These are phyloP conservation scores for Solanum gandarillasii DNA, from an alignment of 257 asterid genomes.

Conservation along the genomic window DNA sequence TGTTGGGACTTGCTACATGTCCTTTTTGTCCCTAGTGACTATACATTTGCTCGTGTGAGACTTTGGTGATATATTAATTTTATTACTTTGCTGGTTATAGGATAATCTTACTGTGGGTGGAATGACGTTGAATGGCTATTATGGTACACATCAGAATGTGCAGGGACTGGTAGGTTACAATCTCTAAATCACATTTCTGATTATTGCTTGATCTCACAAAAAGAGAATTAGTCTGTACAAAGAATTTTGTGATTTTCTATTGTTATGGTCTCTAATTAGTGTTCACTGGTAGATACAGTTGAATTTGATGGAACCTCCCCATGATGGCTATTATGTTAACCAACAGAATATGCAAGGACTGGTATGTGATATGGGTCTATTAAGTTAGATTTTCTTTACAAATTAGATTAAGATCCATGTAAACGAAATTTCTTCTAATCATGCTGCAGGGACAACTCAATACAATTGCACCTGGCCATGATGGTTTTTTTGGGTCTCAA, in stretches of 20 bases:
- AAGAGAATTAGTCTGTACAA: background rate
- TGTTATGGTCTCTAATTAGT: background rate
- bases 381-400: background rate
- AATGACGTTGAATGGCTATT: slow-evolving; percentile 58
- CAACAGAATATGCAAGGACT: slow-evolving; percentile 71
- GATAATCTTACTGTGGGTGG: slow-evolving; percentile 63
- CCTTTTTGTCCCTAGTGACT: background rate
- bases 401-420: background rate
- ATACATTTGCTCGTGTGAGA: background rate
- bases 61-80: background rate
- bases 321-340: slow-evolving; percentile 66
- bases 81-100: slow-evolving; percentile 23
- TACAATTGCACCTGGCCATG: slow-evolving; percentile 62
- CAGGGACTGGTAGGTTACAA: slow-evolving; percentile 67
- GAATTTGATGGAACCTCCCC: slow-evolving; percentile 96
- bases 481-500: slow-evolving; percentile 58
- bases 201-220: background rate
- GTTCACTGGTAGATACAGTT: slow-evolving; percentile 45
- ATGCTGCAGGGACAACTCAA: slow-evolving; percentile 62
- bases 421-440: background rate
- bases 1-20: background rate
- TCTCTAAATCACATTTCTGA: background rate
- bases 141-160: slow-evolving; percentile 78
- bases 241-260: background rate
- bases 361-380: slow-evolving; percentile 29